phyloP scores from a whole-genome alignment of 2,329 filamentous ascomycete genomes.

The Fusarium sp. region DNA sequence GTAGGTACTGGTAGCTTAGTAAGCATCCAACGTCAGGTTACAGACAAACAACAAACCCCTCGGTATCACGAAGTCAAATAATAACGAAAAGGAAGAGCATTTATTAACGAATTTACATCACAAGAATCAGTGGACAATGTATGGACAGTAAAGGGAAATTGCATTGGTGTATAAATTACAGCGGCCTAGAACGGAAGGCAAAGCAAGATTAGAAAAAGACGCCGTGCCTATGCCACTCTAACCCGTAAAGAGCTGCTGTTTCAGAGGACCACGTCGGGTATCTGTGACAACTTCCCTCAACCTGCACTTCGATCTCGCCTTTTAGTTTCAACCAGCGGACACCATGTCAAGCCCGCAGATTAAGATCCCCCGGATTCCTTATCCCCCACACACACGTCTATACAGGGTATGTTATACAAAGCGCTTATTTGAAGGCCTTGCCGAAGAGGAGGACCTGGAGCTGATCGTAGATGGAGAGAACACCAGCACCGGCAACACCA shows the following conservation, averaged over 20 bases:
- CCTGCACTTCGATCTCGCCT: constrained; percentile 58
- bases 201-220: constrained; percentile 57
- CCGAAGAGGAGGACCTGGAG: constrained; percentile 99
- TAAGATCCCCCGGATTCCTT: constrained; percentile 44
- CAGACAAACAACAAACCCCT: not conserved
- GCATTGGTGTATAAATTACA: constrained; percentile 73
- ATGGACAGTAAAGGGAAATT: constrained; percentile 59
- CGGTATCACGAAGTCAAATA: not conserved
- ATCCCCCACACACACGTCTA: constrained; percentile 52
- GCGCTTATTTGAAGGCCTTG: constrained; percentile 91
- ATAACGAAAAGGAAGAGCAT: not conserved
- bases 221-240: constrained; percentile 62
- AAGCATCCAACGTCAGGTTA: not conserved
- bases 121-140: not conserved
- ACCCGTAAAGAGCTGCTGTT: constrained; percentile 57
- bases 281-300: constrained; percentile 56
- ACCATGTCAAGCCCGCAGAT: constrained; percentile 52
- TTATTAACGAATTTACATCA: not conserved
- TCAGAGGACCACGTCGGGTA: constrained; percentile 53
- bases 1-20: constrained; percentile 13
- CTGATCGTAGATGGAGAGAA: constrained; percentile 99
- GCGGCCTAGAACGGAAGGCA: constrained; percentile 63
- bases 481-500: constrained; percentile 99
- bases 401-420: constrained; percentile 52
- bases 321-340: constrained; percentile 56